phyloP scores from a whole-genome alignment of 2,329 filamentous ascomycete species.

The Metarhizium robertsii region DNA sequence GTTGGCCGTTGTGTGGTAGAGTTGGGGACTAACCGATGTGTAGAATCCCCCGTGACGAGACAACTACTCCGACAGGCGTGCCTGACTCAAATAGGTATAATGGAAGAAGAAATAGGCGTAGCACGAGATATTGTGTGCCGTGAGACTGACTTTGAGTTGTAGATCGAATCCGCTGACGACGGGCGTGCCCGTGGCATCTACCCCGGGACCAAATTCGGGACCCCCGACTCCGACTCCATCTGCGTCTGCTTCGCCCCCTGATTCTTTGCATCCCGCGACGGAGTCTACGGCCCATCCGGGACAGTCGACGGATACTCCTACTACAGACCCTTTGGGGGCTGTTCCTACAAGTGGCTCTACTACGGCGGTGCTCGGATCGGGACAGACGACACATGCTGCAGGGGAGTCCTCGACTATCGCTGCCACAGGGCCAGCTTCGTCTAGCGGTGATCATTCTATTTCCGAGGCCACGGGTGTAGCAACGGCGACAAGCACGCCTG shows the following conservation, averaged over 20 bases:
- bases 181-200: neutral
- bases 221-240: neutral
- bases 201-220: neutral
- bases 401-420: neutral
- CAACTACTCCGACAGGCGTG: neutral
- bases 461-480: neutral
- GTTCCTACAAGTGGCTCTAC: neutral
- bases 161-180: neutral
- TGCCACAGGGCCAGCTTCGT: neutral
- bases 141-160: neutral
- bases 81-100: neutral
- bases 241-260: neutral
- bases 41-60: neutral
- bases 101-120: neutral
- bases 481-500: neutral
- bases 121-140: neutral
- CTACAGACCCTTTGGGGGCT: neutral
- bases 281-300: neutral
- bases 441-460: neutral
- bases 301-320: neutral
- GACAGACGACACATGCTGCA: neutral
- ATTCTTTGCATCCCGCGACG: neutral
- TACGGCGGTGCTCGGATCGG: neutral
- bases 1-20: neutral
- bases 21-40: neutral